A percentile compares a stretch with the other conserved stretches of the same genome.
Evolutionary conservation across 129 eudicot genomes (phyloP).

Genomic region (Artemisia argyi): DNA sequence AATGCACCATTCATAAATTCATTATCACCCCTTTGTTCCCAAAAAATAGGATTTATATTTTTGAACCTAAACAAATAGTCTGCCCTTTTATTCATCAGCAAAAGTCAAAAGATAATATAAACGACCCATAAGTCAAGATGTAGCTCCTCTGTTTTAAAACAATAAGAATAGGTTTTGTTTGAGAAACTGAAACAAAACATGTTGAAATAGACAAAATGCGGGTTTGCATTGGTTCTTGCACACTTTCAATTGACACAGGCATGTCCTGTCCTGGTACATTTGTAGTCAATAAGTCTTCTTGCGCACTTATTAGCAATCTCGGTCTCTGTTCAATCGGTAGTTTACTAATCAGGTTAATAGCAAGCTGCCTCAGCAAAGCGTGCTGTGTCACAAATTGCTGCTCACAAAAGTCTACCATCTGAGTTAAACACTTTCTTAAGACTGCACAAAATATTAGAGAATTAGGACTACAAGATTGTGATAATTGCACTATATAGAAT

Average conservation of each 20-base stretch:
- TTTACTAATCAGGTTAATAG: constrained; percentile 41
- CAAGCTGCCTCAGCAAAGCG: constrained; percentile 56
- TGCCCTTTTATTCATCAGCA: background rate
- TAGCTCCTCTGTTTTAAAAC: background rate
- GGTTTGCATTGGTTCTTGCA: constrained; percentile 31
- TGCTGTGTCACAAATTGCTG: constrained; percentile 48
- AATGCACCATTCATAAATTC: background rate
- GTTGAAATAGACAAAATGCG: constrained; percentile 47
- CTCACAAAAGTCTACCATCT: constrained; percentile 20
- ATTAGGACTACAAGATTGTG: too few relatives aligned
- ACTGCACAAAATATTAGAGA: too few relatives aligned
- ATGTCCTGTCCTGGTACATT: constrained; percentile 31
- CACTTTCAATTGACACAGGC: background rate
- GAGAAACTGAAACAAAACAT: constrained; percentile 27
- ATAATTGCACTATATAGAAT: too few relatives aligned
- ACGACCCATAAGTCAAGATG: background rate
- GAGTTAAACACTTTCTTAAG: constrained; percentile 1
- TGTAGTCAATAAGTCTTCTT: background rate
- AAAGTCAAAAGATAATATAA: background rate
- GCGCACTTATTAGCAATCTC: constrained; percentile 32
- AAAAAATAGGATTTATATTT: background rate
- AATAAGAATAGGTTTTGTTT: background rate
- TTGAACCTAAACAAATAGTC: background rate
- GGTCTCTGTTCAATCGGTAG: constrained; percentile 31
- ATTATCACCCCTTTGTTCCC: background rate